Percentiles rank a stretch among this genome's conserved stretches.
Conservation (phyloP, 23 red algal genomes). For the Gracilaria gracilis region DNA sequence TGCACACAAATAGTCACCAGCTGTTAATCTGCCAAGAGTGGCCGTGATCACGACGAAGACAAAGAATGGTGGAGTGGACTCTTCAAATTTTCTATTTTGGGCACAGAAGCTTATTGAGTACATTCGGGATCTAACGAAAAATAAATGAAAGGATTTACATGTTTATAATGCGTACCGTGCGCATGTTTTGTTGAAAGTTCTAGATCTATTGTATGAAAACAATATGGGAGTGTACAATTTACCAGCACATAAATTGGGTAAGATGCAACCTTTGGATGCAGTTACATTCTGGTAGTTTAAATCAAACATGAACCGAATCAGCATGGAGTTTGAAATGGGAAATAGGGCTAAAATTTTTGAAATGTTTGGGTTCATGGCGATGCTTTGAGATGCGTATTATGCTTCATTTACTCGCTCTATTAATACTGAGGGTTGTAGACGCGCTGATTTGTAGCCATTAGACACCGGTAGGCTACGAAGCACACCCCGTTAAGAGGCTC, state of each 20-base stretch:
- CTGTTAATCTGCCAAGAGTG: background rate
- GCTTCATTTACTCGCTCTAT: too few relatives aligned
- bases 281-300: slow-evolving; percentile 43
- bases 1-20: background rate
- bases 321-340: too few relatives aligned
- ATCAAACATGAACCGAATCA: slow-evolving; percentile 7
- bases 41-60: slow-evolving; percentile 10
- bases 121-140: background rate
- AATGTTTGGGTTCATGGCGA: too few relatives aligned
- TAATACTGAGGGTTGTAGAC: too few relatives aligned
- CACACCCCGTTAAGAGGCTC: too few relatives aligned
- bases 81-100: slow-evolving; percentile 24
- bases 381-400: too few relatives aligned
- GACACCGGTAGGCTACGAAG: too few relatives aligned
- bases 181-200: slow-evolving; percentile 19
- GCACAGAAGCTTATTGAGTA: slow-evolving; percentile 17
- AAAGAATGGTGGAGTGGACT: slow-evolving; percentile 38
- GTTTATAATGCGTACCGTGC: slow-evolving; percentile 45
- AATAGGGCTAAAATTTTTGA: too few relatives aligned
- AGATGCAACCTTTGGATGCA: slow-evolving; percentile 51
- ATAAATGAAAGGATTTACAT: slow-evolving; percentile 19
- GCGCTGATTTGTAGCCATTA: too few relatives aligned
- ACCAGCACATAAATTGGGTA: slow-evolving; percentile 48
- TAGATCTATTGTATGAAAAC: slow-evolving; percentile 28
- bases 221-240: slow-evolving; percentile 33